Evolutionary conservation across 345 rosid genomes (phyloP).

Genomic region (Brassica incana): DNA sequence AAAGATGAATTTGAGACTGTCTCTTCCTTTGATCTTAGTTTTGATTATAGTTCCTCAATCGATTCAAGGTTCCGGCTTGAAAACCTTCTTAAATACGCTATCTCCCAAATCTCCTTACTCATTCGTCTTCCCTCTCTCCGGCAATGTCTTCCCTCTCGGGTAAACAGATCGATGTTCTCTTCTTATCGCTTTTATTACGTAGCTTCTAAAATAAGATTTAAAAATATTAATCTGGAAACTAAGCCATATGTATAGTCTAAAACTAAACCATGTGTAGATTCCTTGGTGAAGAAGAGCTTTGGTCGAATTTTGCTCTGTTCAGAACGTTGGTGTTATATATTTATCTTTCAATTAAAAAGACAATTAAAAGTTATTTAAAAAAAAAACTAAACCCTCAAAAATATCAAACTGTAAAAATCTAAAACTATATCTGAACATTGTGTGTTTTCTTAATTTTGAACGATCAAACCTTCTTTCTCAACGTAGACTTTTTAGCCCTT

Average conservation of each 20-base stretch:
- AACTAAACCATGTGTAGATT: neutral
- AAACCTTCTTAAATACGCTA: neutral
- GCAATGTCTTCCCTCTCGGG: slow-evolving; percentile 92
- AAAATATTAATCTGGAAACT: neutral
- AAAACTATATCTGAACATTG: neutral
- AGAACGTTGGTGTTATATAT: neutral
- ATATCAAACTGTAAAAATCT: neutral
- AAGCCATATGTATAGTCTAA: neutral
- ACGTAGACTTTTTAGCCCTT: neutral
- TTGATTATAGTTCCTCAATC: slow-evolving; percentile 10
- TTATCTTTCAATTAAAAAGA: neutral
- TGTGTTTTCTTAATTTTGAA: neutral
- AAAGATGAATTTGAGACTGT: neutral
- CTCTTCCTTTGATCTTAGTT: slow-evolving; percentile 12
- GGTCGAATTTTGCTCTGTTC: slow-evolving; percentile 1
- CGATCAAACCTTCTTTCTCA: neutral
- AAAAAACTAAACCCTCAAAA: neutral
- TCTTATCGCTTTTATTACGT: neutral
- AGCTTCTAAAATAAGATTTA: neutral
- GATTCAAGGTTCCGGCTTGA: slow-evolving; percentile 2
- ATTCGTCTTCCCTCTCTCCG: slow-evolving; percentile 55
- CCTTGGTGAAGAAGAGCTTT: neutral
- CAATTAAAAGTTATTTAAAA: neutral
- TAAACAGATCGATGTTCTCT: slow-evolving; percentile 23
- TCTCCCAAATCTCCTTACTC: slow-evolving; percentile 41